Evolutionary conservation across 2,329 filamentous ascomycete genomes (phyloP), one percentile per base, ranked within the genome.

Genomic region (Ophiostoma sp.): DNA sequence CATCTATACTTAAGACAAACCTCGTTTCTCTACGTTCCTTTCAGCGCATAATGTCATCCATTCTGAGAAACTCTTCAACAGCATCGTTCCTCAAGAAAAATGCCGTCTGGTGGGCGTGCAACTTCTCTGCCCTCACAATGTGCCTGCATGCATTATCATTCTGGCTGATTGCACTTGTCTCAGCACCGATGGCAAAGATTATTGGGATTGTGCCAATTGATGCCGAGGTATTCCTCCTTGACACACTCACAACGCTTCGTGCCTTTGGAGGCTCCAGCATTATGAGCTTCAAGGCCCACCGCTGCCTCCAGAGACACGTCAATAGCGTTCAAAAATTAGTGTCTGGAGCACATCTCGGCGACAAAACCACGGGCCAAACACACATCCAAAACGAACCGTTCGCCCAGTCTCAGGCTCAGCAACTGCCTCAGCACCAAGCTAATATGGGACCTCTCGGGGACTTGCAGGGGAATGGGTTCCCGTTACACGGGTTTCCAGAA

Each of bases 221-320:
- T 11, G 39, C 39, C 1, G 61, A 28, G 25, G 17, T 0, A 5
- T 36, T 42, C 9, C 61, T 66, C 1, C 36, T 66, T 17, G 61
- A 66, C 5, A 19, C 36, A 45, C 33, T 66, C 19, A 22, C n/a
- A 22, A 48, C 36, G 6, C 61, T 66, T 22, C 61, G 33, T 9
- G n/a, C 39, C 36, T 25, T 66, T 45, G 61, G 33, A 17, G 11
- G 36, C 36, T n/a, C 61, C 2, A 66, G 61, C n/a, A 15, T 66
- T 2, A 66, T 66, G 61, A 66, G 61, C 36, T 48, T 66, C 61
- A 66, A 66, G 22, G 61, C 61, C 6, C 61, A 66, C 15, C 36
- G 61, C 8, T 66, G 61, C 2, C 12, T 66, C 7, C 19, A 15
- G 4, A 19, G 61, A 8, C 22, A 66, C 15, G 39, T 66, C 3